Percentiles rank a stretch among this genome's conserved stretches.
Evolutionary conservation across 768 basidiomycete species (phyloP).

Genomic region (Symmetrospora coprosmae): DNA sequence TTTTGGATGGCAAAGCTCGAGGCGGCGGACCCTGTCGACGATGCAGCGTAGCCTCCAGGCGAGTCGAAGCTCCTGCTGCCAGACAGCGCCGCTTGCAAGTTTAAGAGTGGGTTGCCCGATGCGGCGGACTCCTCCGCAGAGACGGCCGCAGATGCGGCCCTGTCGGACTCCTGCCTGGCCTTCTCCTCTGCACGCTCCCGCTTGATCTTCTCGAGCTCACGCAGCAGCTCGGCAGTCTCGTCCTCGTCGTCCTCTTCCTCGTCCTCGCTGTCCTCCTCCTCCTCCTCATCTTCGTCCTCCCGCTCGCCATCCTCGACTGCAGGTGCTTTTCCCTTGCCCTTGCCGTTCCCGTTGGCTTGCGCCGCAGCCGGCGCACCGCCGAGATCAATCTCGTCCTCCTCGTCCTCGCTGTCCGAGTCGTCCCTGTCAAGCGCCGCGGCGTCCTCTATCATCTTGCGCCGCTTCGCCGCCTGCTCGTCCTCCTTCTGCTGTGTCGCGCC

Average conservation of each 20-base stretch:
- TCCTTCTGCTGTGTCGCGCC: conserved; percentile 40
- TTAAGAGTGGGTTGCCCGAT: conserved; percentile 61
- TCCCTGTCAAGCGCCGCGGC: conserved; percentile 78
- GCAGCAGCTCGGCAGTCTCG: conserved; percentile 65
- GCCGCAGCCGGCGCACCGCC: conserved; percentile 40
- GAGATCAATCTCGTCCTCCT: conserved; percentile 41
- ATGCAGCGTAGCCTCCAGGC: conserved; percentile 37
- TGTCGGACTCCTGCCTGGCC: conserved; percentile 58
- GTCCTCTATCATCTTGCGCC: conserved; percentile 74
- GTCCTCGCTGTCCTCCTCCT: conserved; percentile 11
- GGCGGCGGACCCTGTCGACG: conserved; percentile 21
- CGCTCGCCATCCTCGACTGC: conserved; percentile 45
- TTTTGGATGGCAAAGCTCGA: conserved; percentile 26
- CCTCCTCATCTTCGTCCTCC: conserved; percentile 38
- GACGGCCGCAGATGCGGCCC: conserved; percentile 45
- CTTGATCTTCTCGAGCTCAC: conserved; percentile 97
- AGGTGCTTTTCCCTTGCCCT: conserved; percentile 43
- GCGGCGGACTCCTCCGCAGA: conserved; percentile 70
- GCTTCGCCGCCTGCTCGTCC: conserved; percentile 58
- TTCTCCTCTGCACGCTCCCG: conserved; percentile 89
- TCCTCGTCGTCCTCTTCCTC: conserved; percentile 22
- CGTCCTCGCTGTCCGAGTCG: conserved; percentile 63
- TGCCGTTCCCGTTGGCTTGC: conserved; percentile 41
- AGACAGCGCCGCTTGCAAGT: conserved; percentile 78
- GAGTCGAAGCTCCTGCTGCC: conserved; percentile 53